Evolutionary conservation across 768 basidiomycete species (phyloP), one percentile per base, ranked within the genome.

Genomic region (Mycena crocata): DNA sequence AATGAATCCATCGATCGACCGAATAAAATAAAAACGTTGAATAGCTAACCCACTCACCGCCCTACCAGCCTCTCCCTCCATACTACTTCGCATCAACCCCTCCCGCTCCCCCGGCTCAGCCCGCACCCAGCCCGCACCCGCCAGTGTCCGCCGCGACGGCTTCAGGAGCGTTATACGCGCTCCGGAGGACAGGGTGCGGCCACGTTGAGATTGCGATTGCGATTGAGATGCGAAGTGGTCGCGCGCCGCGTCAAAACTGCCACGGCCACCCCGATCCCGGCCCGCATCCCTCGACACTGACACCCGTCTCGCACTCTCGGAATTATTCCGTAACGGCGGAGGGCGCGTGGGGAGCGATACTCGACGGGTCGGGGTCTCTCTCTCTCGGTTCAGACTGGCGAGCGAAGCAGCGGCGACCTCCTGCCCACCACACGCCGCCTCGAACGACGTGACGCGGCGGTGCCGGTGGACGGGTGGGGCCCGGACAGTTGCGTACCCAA

Each of bases 121-220:
- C n/a, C 57, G 42, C 12, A 57, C 44, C 44, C 57, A 57, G n/a
- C 57, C 57, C 57, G 57, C 57, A 44, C 58, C 58, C 24, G 58
- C 58, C 24, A 60, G 58, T 48, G 58, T 60, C 24, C 58, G 58
- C 1, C 58, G 46, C n/a, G 46, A 44, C n/a, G 44, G 42, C n/a
- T 46, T 44, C 19, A 44, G 57, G 9, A 64, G 44, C 31, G 62
- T 21, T 24, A 51, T 56, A 30, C 39, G 54, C 28, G 46, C 3
- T 2, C 24, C 13, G 12, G n/a, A 2, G 24, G 19, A 37, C 23
- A 21, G 19, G 21, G 51, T 34, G 54, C 23, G 54, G 23, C 15
- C 28, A 37, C 23, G 54, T n/a, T 6, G n/a, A n/a, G n/a, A n/a
- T n/a, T n/a, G n/a, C 30, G 7, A 5, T 30, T 31, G 50, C 30